Percentiles rank a stretch among this genome's conserved stretches.
Conservation (phyloP, 179 eudicot species). For the Drosera spatulata region DNA sequence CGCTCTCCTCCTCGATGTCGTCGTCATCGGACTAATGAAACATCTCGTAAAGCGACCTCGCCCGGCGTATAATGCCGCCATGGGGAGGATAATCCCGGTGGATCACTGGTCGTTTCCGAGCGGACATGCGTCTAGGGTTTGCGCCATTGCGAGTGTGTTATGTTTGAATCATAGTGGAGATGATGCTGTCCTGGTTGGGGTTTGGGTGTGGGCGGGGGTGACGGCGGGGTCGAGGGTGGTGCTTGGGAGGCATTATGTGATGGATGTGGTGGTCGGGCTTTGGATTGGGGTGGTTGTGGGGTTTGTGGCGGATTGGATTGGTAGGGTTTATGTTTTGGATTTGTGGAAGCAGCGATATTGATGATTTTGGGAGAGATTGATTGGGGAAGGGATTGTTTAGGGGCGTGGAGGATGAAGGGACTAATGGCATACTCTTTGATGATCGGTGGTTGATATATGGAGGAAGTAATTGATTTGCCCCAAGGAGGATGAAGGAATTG, state of each 20-base stretch:
- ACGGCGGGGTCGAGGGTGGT: constrained; percentile 70
- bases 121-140: constrained; percentile 71
- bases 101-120: constrained; percentile 93
- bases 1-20: constrained; percentile 44
- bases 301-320: constrained; percentile 26
- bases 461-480: too few relatives aligned
- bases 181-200: constrained; percentile 12
- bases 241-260: constrained; percentile 71
- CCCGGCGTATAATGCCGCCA: constrained; percentile 50
- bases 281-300: constrained; percentile 55
- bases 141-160: constrained; percentile 42
- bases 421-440: too few relatives aligned
- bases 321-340: constrained; percentile 10
- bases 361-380: too few relatives aligned
- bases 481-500: too few relatives aligned
- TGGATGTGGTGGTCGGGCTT: constrained; percentile 71
- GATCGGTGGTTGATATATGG: too few relatives aligned
- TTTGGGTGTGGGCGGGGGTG: constrained; percentile 39
- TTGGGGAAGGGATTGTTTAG: too few relatives aligned
- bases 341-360: background rate
- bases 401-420: too few relatives aligned
- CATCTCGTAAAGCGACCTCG: constrained; percentile 66
- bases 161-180: constrained; percentile 20
- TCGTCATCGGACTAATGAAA: constrained; percentile 45
- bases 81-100: constrained; percentile 53